phyloP scores from a whole-genome alignment of 1,139 yeast species.

The Chernovozyma sophiae-reginae region DNA sequence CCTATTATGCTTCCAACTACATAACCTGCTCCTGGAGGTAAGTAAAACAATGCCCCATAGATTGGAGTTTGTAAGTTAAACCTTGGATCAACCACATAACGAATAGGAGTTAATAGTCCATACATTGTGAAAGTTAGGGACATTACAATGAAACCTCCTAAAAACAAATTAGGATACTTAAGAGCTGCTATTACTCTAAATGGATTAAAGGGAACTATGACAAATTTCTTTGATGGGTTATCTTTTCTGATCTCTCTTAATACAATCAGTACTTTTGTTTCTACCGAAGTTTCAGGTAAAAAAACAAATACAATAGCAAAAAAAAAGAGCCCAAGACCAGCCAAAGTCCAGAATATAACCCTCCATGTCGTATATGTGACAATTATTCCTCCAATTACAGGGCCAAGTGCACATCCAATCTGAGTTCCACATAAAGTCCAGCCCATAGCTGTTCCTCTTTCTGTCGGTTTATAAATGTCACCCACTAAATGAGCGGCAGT shows the following conservation, averaged over 20 bases:
- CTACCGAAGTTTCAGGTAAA: conserved; percentile 39
- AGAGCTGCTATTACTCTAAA: conserved; percentile 35
- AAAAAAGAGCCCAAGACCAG: conserved; percentile 33
- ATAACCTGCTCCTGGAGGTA: conserved; percentile 52
- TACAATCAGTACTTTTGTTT: conserved; percentile 20
- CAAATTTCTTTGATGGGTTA: conserved; percentile 29
- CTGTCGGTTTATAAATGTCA: conserved; percentile 42
- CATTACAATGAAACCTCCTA: conserved; percentile 41
- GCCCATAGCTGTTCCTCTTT: conserved; percentile 47
- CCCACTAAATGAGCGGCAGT: conserved; percentile 44
- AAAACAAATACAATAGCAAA: conserved; percentile 25
- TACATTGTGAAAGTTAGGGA: conserved; percentile 47
- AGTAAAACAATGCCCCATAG: conserved; percentile 46
- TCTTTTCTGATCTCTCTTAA: conserved; percentile 10
- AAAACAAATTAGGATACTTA: conserved; percentile 34
- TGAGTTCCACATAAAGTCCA: conserved; percentile 42
- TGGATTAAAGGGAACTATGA: conserved; percentile 42
- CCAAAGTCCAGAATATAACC: conserved; percentile 44
- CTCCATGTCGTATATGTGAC: conserved; percentile 51
- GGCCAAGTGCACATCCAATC: conserved; percentile 46
- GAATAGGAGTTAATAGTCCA: conserved; percentile 48
- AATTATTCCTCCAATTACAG: conserved; percentile 43
- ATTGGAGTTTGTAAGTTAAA: conserved; percentile 43
- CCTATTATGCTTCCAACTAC: conserved; percentile 46
- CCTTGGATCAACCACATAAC: conserved; percentile 51